Evolutionary conservation across 345 rosid genomes (phyloP), one percentile per base, ranked within the genome.

Genomic region (Mallotus nudiflorus): DNA sequence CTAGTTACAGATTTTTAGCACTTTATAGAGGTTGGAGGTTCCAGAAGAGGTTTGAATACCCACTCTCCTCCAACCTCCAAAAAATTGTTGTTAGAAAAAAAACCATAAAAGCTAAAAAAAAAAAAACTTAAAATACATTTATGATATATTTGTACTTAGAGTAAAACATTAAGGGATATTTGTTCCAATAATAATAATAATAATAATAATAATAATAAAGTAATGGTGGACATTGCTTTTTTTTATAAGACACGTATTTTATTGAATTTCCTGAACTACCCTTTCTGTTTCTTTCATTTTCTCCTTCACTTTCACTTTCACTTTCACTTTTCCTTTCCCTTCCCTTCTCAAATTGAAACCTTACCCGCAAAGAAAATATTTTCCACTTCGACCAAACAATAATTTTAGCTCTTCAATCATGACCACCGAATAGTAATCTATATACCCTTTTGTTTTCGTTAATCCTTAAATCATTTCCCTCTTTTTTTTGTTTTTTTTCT

Each of bases 361-460:
- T 39, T 14, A 19, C 29, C 35, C 25, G 35, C 11, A 13, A 55
- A 42, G 45, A 46, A 31, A 64, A 16, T 46, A 58, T 49, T 63
- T 42, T 29, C 62, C 31, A 42, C 27, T 57, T 48, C 51, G 44
- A 68, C 75, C 70, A 40, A 51, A 9, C 48, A 53, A n/a, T n/a
- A n/a, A n/a, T 5, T 18, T 18, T 1, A 42, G 14, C 14, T 42
- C 37, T 4, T 11, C 65, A 53, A 62, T 46, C 73, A 72, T 77
- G 80, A 57, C 72, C 76, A 72, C 39, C 76, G 76, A 77, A 39
- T 77, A 77, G 80, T 77, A 54, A 54, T 15, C 25, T 29, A n/a
- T n/a, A n/a, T n/a, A n/a, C 3, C 4, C 54, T 51, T 27, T 19
- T 65, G 31, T 18, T 31, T 0, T 24, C 25, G 9, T 39, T 20